A percentile compares a stretch with the other conserved stretches of the same genome.
Conservation (phyloP, 441 rosid genomes). For the Jatropha podagrica region DNA sequence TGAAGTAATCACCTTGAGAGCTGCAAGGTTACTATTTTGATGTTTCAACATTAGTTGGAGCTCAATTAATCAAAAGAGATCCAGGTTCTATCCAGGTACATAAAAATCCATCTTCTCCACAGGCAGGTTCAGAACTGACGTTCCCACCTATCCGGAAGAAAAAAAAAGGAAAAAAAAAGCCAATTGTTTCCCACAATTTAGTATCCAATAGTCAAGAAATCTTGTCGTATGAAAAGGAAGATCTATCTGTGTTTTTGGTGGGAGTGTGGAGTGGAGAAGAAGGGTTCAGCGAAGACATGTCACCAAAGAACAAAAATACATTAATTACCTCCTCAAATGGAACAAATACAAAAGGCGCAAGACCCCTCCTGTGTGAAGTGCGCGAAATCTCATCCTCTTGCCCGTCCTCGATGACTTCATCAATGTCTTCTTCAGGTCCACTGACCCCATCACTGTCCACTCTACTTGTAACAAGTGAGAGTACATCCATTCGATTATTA, state of each 20-base stretch:
- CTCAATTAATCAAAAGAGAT: background rate
- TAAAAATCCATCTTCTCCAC: constrained; percentile 95
- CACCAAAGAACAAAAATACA: background rate
- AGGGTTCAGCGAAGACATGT: background rate
- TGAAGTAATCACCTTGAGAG: no score
- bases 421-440: constrained; percentile 66
- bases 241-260: background rate
- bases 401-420: constrained; percentile 68
- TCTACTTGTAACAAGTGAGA: constrained; percentile 84
- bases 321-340: constrained; percentile 77
- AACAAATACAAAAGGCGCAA: constrained; percentile 81
- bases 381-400: constrained; percentile 69
- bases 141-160: constrained; percentile 50
- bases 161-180: background rate
- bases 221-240: background rate
- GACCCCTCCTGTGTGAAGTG: constrained; percentile 85
- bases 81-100: constrained; percentile 59
- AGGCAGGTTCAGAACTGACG: constrained; percentile 77
- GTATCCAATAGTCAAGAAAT: background rate
- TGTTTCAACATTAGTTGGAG: no score
- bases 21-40: no score
- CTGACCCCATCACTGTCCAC: constrained; percentile 54
- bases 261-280: background rate
- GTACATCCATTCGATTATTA: constrained; percentile 82
- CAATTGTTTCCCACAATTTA: background rate